Evolutionary conservation across 352 stramenopile genomes (phyloP).

Genomic region (Globisporangium paddicum): DNA sequence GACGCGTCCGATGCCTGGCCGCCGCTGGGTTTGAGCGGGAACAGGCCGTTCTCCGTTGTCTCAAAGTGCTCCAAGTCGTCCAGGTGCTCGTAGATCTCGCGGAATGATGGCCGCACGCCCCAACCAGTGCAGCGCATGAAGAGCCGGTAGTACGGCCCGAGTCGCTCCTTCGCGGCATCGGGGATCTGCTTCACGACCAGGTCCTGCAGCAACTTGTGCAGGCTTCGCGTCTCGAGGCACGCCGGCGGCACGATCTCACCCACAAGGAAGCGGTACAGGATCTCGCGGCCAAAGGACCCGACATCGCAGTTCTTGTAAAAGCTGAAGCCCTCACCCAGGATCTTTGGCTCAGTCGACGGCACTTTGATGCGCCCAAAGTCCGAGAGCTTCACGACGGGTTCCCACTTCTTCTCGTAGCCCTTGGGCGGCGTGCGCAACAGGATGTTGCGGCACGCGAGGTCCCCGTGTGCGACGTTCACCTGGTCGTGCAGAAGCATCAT

Average conservation of each 20-base stretch:
- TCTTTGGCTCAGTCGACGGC: conserved; percentile 55
- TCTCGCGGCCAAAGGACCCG: conserved; percentile 70
- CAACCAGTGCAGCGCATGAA: conserved; percentile 75
- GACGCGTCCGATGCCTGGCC: conserved; percentile 12
- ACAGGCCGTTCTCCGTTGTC: conserved; percentile 64
- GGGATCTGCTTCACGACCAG: conserved; percentile 62
- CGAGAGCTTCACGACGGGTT: conserved; percentile 77
- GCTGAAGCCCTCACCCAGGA: conserved; percentile 68
- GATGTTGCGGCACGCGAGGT: conserved; percentile 85
- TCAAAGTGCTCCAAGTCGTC: conserved; percentile 80
- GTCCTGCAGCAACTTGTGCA: conserved; percentile 76
- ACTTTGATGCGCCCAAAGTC: conserved; percentile 82
- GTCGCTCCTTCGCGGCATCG: conserved; percentile 39
- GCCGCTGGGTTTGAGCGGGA: conserved; percentile 62
- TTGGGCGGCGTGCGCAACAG: conserved; percentile 74
- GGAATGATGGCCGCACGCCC: conserved; percentile 76
- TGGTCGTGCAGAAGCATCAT: conserved; percentile 81
- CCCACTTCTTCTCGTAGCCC: conserved; percentile 77
- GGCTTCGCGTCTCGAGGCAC: conserved; percentile 61
- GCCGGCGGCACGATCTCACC: conserved; percentile 73
- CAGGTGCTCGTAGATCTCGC: conserved; percentile 74
- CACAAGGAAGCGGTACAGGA: conserved; percentile 73
- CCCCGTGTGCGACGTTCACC: conserved; percentile 74
- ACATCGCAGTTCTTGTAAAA: conserved; percentile 86
- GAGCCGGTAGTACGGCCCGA: conserved; percentile 64